Base-by-base conservation (phyloP, 306 rosid genomes). In the Hippophae tibetana region DNA sequence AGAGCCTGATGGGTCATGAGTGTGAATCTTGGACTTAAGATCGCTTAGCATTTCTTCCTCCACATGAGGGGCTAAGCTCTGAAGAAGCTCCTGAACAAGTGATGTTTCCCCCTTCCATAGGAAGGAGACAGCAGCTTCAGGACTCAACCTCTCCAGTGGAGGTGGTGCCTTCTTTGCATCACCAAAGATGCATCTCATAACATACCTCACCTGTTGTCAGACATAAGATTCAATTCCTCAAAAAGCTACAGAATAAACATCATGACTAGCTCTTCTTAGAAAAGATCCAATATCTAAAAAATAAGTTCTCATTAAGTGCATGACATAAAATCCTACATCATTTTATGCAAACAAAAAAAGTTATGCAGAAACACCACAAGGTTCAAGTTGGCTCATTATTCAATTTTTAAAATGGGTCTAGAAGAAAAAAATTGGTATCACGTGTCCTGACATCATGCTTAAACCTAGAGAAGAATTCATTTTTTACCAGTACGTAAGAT, bases 51-150 rank as follows among this genome's bases (percentile, higher is more conserved):
- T 61, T 59, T 71, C 80, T 64, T 79, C 86, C 66, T 80, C 97
- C 65, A 82, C 73, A 27, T 86, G 83, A 56, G 94, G 85, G 60
- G 82, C 73, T 60, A 86, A 73, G 74, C 86, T 74, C 64, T 85
- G 86, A 70, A 92, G 95, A 74, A 92, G 86, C 70, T 88, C 93
- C 62, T 88, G 90, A 48, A 92, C 94, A 75, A 88, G 74, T 43
- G 99, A 92, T 57, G 86, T 93, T 66, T 92, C 96, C 61, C 96
- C 99, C 67, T 85, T 85, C 99, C 99, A 93, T 68, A 88, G 76
- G 68, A 78, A 77, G 58, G 84, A 71, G 75, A 89, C 85, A 55
- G 76, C 68, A 38, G 61, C 95, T 79, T 84, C 94, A 52, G 90
- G 81, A 81, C 84, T 74, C 76, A 93, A 86, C 90, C 80, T 82